Evolutionary conservation across 2,329 filamentous ascomycete genomes (phyloP).

Genomic region (Cadophora gregata): DNA sequence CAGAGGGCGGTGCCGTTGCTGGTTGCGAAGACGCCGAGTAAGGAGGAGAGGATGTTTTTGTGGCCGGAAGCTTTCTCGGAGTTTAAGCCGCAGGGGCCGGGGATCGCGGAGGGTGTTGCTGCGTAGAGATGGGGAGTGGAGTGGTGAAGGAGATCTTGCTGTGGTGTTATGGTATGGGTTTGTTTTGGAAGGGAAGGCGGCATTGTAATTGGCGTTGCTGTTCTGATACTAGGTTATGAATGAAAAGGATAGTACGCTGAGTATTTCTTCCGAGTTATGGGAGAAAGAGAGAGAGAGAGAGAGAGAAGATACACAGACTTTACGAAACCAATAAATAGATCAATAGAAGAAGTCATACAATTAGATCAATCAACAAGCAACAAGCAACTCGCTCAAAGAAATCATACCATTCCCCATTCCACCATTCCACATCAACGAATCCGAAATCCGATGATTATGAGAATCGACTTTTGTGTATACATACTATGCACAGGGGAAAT

Average conservation of each 20-base stretch:
- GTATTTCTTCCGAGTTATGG: background rate
- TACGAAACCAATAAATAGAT: background rate
- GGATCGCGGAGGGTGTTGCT: slow-evolving; percentile 34
- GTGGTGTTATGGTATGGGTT: slow-evolving; percentile 6
- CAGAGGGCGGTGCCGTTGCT: slow-evolving; percentile 58
- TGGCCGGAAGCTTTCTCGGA: slow-evolving; percentile 65
- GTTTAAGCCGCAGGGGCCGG: slow-evolving; percentile 37
- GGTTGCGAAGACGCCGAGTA: slow-evolving; percentile 56
- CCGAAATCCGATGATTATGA: too few relatives aligned
- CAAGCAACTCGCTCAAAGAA: too few relatives aligned
- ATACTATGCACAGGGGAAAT: too few relatives aligned
- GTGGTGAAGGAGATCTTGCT: background rate
- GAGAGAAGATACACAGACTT: background rate
- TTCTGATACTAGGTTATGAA: background rate
- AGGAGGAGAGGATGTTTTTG: slow-evolving; percentile 66
- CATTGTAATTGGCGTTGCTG: slow-evolving; percentile 24
- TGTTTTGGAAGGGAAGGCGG: slow-evolving; percentile 5
- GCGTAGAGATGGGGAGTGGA: slow-evolving; percentile 25
- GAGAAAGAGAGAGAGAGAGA: too few relatives aligned
- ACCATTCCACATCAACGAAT: too few relatives aligned
- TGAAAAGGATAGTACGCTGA: background rate
- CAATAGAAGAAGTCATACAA: slow-evolving; percentile 1
- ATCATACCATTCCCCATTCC: too few relatives aligned
- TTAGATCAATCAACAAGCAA: background rate
- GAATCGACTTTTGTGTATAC: too few relatives aligned